phyloP scores from a whole-genome alignment of 495 filamentous ascomycete genomes.

The Penicillium coffeae region DNA sequence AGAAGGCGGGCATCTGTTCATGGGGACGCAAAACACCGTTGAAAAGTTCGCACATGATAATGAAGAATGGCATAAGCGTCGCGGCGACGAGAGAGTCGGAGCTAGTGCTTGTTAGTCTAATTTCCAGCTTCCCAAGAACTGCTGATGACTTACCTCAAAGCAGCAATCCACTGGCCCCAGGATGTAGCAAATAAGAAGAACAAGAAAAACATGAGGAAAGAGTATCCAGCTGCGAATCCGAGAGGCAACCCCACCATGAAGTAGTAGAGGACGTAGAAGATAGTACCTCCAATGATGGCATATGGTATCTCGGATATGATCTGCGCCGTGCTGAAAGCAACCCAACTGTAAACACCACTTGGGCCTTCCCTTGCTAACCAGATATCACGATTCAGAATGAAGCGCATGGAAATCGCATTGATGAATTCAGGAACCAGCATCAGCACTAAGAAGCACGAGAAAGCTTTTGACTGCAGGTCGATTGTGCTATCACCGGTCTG shows the following conservation, averaged over 20 bases:
- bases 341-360: constrained; percentile 68
- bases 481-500: constrained; percentile 62
- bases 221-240: constrained; percentile 64
- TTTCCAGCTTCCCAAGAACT: too few relatives aligned
- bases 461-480: constrained; percentile 72
- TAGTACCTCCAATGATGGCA: constrained; percentile 62
- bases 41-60: constrained; percentile 51
- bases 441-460: constrained; percentile 78
- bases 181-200: constrained; percentile 75
- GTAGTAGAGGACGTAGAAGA: constrained; percentile 72
- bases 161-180: constrained; percentile 65
- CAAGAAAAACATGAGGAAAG: constrained; percentile 77
- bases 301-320: constrained; percentile 75
- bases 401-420: constrained; percentile 73
- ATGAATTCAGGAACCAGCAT: constrained; percentile 73
- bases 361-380: constrained; percentile 70
- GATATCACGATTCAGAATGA: constrained; percentile 66
- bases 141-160: constrained; percentile 53
- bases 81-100: constrained; percentile 64
- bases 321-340: constrained; percentile 67
- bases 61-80: constrained; percentile 72
- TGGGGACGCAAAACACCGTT: constrained; percentile 81
- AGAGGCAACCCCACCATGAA: constrained; percentile 63
- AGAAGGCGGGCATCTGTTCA: constrained; percentile 74
- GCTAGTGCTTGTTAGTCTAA: constrained; percentile 39